phyloP scores from a whole-genome alignment of 345 rosid genomes.

The Boechera stricta region DNA sequence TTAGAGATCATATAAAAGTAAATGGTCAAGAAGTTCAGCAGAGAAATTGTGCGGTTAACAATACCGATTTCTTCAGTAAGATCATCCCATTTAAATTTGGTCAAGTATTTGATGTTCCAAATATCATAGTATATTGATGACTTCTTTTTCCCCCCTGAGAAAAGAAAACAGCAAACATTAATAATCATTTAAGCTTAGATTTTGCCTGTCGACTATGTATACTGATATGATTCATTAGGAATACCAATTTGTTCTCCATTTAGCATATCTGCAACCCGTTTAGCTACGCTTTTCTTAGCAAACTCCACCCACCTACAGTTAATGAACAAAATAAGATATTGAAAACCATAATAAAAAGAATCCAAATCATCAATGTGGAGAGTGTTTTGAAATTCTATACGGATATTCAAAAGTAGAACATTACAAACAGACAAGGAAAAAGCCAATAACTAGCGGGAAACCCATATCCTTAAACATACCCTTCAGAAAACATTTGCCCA shows the following conservation, averaged over 20 bases:
- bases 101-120: slow-evolving; percentile 95
- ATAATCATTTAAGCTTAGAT: neutral
- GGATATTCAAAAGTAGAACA: neutral
- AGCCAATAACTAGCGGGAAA: neutral
- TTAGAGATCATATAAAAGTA: slow-evolving; percentile 27
- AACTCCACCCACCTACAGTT: slow-evolving; percentile 93
- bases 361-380: neutral
- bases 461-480: slow-evolving; percentile 52
- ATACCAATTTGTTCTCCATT: slow-evolving; percentile 95
- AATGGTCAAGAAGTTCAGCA: neutral
- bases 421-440: neutral
- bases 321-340: neutral
- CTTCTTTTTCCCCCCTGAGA: slow-evolving; percentile 86
- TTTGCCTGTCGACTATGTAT: neutral
- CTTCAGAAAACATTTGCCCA: slow-evolving; percentile 74
- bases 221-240: neutral
- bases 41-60: slow-evolving; percentile 22
- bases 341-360: slow-evolving; percentile 3
- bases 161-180: slow-evolving; percentile 21
- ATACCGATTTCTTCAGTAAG: slow-evolving; percentile 89
- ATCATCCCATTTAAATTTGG: slow-evolving; percentile 97
- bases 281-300: slow-evolving; percentile 72
- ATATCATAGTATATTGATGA: slow-evolving; percentile 77
- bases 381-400: slow-evolving; percentile 10
- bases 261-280: slow-evolving; percentile 79